A percentile compares a stretch with the other conserved stretches of the same genome.
Conservation (phyloP, 768 basidiomycete genomes). For the Mycena belliarum region DNA sequence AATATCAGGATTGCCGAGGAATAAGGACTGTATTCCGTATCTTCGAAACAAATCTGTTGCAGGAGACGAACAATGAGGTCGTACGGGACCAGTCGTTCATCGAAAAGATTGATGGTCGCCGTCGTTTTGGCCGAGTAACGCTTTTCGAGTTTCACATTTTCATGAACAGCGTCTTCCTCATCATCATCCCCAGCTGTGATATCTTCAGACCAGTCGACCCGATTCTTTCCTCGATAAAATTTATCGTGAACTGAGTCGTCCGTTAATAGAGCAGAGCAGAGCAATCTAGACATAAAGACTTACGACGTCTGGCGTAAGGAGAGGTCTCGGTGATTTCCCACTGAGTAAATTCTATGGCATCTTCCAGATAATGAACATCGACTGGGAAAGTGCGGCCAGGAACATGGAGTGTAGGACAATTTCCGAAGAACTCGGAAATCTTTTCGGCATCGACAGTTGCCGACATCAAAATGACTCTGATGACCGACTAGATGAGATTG, state of each 20-base stretch:
- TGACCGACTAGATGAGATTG: slow-evolving; percentile 3
- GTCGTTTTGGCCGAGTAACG: slow-evolving; percentile 79
- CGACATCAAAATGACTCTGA: slow-evolving; percentile 92
- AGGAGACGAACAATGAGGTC: slow-evolving; percentile 85
- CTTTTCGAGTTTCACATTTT: slow-evolving; percentile 62
- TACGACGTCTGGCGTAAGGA: slow-evolving; percentile 74
- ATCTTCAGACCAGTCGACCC: slow-evolving; percentile 83
- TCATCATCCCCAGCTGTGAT: slow-evolving; percentile 61
- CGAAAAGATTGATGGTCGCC: slow-evolving; percentile 78
- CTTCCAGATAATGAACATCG: slow-evolving; percentile 81
- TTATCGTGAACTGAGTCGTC: slow-evolving; percentile 55
- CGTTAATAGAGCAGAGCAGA: too few species aligned
- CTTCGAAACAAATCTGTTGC: slow-evolving; percentile 80
- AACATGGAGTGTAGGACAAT: slow-evolving; percentile 80
- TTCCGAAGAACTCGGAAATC: slow-evolving; percentile 86
- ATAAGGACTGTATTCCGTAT: slow-evolving; percentile 48
- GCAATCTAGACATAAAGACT: too few species aligned
- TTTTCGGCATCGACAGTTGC: slow-evolving; percentile 93
- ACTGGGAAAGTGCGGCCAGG: slow-evolving; percentile 97
- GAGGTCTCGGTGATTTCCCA: slow-evolving; percentile 83
- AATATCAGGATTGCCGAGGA: slow-evolving; percentile 88
- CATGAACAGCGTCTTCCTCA: slow-evolving; percentile 52
- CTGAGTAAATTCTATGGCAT: slow-evolving; percentile 78
- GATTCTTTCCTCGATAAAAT: slow-evolving; percentile 60
- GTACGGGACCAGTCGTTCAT: slow-evolving; percentile 88